Evolutionary conservation across 148 eudicot species (phyloP), one percentile per base, ranked within the genome.

Genomic region (Nepenthes mirabilis): DNA sequence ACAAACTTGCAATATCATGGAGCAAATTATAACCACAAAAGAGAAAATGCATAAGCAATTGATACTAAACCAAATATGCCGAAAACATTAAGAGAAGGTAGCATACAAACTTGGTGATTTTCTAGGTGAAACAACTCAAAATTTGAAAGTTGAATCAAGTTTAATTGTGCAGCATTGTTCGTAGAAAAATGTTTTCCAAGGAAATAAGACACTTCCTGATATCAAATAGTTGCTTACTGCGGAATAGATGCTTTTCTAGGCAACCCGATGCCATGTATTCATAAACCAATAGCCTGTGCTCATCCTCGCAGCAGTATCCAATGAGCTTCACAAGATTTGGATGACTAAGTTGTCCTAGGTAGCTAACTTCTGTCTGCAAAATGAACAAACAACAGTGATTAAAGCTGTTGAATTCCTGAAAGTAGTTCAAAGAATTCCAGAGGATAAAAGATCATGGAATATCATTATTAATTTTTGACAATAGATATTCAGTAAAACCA

Each of bases 241-340:
- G 83, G 65, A 88, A 88, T 59, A 88, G 91, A 67, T 85, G 91
- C 43, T 82, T 88, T 73, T 88, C 96, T 67, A 88, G 76, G 79
- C 91, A 80, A 36, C 86, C 96, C 51, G 80, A 80, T 64, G 88
- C 84, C 96, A 88, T 82, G 56, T 82, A 88, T 66, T 88, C 96
- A 64, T 88, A 88, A 56, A 81, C 91, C 80, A 88, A 70, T 63
- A 88, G 78, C 68, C 96, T 75, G 35, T 88, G 96, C 43, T 82
- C 83, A 69, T 74, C 91, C 72, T 88, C 96, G 65, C 96, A 88
- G 68, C 96, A 85, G 65, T 85, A 88, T 12, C 96, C 96, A 54
- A 88, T 77, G 59, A 88, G 83, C 77, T 76, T 85, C 60, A 88
- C 96, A 67, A 88, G 88, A 80, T 88, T 82, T 4, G 80, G 83